Conservation (phyloP, 1,284 basidiomycete species). For the Fomitiporia mediterranea region DNA sequence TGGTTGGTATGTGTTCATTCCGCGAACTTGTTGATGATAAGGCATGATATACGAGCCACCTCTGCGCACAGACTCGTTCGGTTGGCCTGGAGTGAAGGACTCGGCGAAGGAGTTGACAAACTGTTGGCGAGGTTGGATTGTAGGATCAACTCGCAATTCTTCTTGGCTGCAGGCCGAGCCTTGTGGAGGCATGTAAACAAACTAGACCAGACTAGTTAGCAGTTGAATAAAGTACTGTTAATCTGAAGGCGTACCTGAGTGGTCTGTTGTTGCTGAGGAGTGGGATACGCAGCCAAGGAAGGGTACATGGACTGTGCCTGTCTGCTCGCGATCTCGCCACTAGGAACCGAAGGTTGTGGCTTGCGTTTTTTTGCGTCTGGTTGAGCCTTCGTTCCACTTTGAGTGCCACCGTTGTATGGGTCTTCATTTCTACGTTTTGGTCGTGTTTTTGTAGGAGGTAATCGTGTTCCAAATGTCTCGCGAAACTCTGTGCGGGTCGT, state of each 20-base stretch:
- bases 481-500: too few relatives aligned
- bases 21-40: constrained; percentile 45
- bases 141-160: constrained; percentile 56
- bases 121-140: constrained; percentile 45
- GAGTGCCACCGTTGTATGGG: too few relatives aligned
- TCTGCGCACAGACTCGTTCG: constrained; percentile 29
- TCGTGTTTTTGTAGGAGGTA: too few relatives aligned
- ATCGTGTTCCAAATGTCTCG: too few relatives aligned
- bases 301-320: constrained; percentile 66
- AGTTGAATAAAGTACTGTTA: not conserved
- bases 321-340: constrained; percentile 38
- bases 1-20: constrained; percentile 19
- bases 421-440: too few relatives aligned
- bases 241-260: not conserved
- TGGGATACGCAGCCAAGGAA: constrained; percentile 46
- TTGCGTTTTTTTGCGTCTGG: too few relatives aligned
- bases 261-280: constrained; percentile 40
- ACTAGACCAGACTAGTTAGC: not conserved
- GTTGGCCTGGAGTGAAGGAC: constrained; percentile 30
- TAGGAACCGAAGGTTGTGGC: constrained; percentile 43
- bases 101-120: constrained; percentile 10
- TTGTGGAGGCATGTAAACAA: constrained; percentile 22
- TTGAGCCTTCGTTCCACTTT: too few relatives aligned
- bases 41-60: constrained; percentile 45
- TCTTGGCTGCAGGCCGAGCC: constrained; percentile 40